Evolutionary conservation across 148 eudicot genomes (phyloP).

Genomic region (Gaultheria prostrata): DNA sequence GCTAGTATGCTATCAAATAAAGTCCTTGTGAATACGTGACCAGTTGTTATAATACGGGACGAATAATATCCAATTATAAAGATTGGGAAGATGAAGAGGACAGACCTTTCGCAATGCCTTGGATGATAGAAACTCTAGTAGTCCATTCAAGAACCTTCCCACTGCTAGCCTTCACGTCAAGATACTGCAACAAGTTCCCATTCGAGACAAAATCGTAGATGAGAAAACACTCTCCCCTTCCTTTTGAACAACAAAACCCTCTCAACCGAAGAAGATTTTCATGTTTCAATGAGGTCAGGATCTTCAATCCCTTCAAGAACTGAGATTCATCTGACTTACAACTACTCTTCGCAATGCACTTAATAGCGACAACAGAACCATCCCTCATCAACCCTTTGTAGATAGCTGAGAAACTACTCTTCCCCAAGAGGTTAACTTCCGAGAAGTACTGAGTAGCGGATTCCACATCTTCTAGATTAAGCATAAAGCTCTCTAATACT

Average conservation of each 20-base stretch:
- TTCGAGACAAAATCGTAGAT: conserved; percentile 76
- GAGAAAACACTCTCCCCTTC: conserved; percentile 88
- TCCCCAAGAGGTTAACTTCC: conserved; percentile 67
- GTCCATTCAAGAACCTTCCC: conserved; percentile 68
- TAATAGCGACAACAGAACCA: conserved; percentile 71
- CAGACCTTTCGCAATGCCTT: conserved; percentile 89
- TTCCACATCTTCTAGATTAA: conserved; percentile 77
- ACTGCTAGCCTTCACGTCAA: conserved; percentile 50
- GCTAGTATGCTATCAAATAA: neutral
- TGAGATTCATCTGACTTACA: conserved; percentile 81
- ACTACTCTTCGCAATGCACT: conserved; percentile 73
- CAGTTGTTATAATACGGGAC: neutral
- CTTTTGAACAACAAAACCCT: conserved; percentile 92
- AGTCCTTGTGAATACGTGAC: neutral
- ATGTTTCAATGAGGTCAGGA: conserved; percentile 69
- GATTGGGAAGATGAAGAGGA: neutral
- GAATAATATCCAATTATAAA: neutral
- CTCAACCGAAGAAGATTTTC: conserved; percentile 66
- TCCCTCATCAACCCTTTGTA: conserved; percentile 77
- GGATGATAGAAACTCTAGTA: conserved; percentile 65
- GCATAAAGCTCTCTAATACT: conserved; percentile 63
- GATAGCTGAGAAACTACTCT: conserved; percentile 73
- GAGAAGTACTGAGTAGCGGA: conserved; percentile 82
- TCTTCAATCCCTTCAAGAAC: conserved; percentile 74
- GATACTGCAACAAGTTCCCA: conserved; percentile 68